Evolutionary conservation across 73 alveolate species (phyloP).

Genomic region (Tetrahymena thermophila): DNA sequence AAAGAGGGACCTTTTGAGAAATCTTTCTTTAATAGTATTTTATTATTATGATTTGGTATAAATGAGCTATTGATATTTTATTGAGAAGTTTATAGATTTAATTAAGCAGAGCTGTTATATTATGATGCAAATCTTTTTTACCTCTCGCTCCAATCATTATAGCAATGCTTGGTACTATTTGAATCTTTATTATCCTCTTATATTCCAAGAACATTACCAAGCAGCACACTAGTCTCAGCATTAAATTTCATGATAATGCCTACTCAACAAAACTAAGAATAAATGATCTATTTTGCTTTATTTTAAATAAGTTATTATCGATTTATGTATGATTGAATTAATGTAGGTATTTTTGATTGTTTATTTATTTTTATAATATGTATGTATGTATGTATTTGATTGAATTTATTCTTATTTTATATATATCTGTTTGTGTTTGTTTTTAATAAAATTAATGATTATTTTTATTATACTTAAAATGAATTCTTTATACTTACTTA

Average conservation of each 20-base stretch:
- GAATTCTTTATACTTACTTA: neutral
- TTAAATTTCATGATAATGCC: neutral
- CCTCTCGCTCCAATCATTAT: neutral
- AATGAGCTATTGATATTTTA: neutral
- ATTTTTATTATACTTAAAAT: neutral
- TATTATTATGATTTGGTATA: neutral
- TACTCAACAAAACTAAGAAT: neutral
- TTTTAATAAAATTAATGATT: too few relatives aligned
- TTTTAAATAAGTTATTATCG: neutral
- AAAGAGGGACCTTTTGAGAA: neutral
- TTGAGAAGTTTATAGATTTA: neutral
- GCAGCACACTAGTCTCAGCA: neutral
- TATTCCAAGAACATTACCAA: neutral
- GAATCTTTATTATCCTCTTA: neutral
- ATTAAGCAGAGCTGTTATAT: neutral
- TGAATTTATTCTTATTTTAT: too few relatives aligned
- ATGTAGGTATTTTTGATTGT: too few relatives aligned
- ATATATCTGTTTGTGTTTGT: neutral
- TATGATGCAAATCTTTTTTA: neutral
- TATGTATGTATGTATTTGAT: neutral
- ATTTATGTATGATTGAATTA: too few relatives aligned
- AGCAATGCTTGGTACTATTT: neutral
- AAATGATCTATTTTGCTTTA: too few relatives aligned
- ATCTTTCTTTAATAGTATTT: neutral
- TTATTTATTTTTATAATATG: too few relatives aligned